Conservation (phyloP, 2,329 filamentous ascomycete genomes). For the Verticillium nubilum region DNA sequence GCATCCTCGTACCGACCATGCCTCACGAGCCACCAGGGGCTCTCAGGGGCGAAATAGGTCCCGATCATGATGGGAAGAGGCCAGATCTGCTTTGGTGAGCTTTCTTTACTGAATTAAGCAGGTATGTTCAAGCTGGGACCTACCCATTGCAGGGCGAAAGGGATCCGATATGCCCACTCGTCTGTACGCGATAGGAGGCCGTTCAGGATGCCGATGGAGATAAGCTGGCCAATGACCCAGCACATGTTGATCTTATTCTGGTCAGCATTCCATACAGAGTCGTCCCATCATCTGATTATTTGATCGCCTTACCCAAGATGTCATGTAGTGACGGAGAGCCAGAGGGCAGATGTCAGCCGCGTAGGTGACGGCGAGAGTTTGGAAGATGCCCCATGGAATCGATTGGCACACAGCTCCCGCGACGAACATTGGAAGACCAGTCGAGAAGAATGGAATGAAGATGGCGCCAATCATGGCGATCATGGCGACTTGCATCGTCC, state of each 20-base stretch:
- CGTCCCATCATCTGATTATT: constrained; percentile 13
- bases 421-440: constrained; percentile 37
- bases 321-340: constrained; percentile 29
- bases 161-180: constrained; percentile 35
- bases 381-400: constrained; percentile 31
- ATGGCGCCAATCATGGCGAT: constrained; percentile 34
- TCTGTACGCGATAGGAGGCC: constrained; percentile 24
- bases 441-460: constrained; percentile 25
- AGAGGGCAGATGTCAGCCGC: constrained; percentile 29
- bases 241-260: constrained; percentile 28
- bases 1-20: constrained; percentile 27
- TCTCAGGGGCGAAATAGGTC: constrained; percentile 33
- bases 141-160: constrained; percentile 38
- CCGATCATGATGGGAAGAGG: constrained; percentile 29
- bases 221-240: constrained; percentile 34
- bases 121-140: not conserved
- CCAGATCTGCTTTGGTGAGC: constrained; percentile 19
- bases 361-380: constrained; percentile 34
- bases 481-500: constrained; percentile 33
- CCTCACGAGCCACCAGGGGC: constrained; percentile 40
- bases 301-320: constrained; percentile 32
- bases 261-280: no score
- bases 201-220: constrained; percentile 31
- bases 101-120: not conserved
- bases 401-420: constrained; percentile 26